phyloP scores from a whole-genome alignment of 257 asterid genomes.

The Salvia miltiorrhiza region DNA sequence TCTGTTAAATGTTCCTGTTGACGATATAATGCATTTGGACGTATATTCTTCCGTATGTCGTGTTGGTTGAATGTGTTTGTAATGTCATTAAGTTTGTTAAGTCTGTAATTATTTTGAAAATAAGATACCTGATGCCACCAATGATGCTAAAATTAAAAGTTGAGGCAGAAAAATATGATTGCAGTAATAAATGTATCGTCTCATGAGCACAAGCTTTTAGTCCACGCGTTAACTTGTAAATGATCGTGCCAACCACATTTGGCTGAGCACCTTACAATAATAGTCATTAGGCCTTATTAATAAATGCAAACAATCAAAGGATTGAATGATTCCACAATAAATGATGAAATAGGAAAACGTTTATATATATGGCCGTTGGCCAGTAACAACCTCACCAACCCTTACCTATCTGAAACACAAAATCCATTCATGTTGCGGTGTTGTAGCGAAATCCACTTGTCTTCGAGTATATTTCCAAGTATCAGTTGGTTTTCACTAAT shows the following conservation, averaged over 20 bases:
- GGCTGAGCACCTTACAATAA: background rate
- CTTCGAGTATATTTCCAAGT: constrained; percentile 28
- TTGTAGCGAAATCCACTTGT: background rate
- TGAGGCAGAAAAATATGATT: background rate
- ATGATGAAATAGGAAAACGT: background rate
- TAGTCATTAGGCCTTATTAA: background rate
- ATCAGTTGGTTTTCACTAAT: constrained; percentile 84
- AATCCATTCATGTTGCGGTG: background rate
- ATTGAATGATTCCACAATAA: background rate
- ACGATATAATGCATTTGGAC: background rate
- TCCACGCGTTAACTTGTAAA: background rate
- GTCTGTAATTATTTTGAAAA: background rate
- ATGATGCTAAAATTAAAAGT: background rate
- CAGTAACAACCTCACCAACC: background rate
- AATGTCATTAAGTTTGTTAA: background rate
- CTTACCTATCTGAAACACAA: background rate
- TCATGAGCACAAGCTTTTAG: background rate
- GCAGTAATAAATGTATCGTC: background rate
- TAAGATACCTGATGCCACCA: background rate
- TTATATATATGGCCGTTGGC: background rate
- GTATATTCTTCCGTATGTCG: background rate
- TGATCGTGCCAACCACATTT: background rate
- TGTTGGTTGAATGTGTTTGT: constrained; percentile 9
- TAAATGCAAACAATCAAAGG: background rate
- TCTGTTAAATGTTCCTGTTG: background rate